A percentile compares a stretch with the other conserved stretches of the same genome.
Evolutionary conservation across 257 asterid genomes (phyloP).

Genomic region (Solanum tarijense): DNA sequence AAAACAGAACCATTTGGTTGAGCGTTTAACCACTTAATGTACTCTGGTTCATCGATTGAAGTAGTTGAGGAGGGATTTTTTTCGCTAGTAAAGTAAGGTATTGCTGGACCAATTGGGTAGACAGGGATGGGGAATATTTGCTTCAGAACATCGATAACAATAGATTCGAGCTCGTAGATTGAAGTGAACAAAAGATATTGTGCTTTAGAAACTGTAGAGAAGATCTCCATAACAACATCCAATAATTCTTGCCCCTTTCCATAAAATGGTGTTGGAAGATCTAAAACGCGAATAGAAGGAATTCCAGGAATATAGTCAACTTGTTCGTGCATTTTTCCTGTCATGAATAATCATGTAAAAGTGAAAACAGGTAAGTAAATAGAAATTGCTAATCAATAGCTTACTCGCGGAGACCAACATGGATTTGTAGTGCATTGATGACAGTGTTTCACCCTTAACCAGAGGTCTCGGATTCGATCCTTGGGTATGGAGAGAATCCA

Average conservation of each 20-base stretch:
- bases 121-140: slow-evolving; percentile 14
- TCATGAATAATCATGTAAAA: background rate
- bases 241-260: slow-evolving; percentile 10
- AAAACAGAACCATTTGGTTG: slow-evolving; percentile 44
- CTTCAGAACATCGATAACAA: slow-evolving; percentile 21
- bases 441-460: no score
- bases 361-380: background rate
- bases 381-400: background rate
- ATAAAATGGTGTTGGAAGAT: slow-evolving; percentile 24
- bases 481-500: no score
- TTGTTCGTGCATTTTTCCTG: slow-evolving; percentile 31
- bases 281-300: slow-evolving; percentile 23
- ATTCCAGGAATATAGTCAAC: slow-evolving; percentile 49
- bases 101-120: slow-evolving; percentile 36
- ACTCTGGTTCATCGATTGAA: background rate
- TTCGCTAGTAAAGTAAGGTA: slow-evolving; percentile 7
- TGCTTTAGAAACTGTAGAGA: slow-evolving; percentile 12
- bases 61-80: background rate
- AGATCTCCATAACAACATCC: background rate
- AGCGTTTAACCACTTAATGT: slow-evolving; percentile 35
- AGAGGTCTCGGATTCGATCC: no score
- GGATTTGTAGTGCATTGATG: no score
- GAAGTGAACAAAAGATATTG: slow-evolving; percentile 36
- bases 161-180: slow-evolving; percentile 33
- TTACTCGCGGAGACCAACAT: background rate